A percentile compares a stretch with the other conserved stretches of the same genome.
These are phyloP conservation scores for Ceratocystis destructans DNA, from an alignment of 2,329 filamentous ascomycete genomes.

Conservation along the genomic window DNA sequence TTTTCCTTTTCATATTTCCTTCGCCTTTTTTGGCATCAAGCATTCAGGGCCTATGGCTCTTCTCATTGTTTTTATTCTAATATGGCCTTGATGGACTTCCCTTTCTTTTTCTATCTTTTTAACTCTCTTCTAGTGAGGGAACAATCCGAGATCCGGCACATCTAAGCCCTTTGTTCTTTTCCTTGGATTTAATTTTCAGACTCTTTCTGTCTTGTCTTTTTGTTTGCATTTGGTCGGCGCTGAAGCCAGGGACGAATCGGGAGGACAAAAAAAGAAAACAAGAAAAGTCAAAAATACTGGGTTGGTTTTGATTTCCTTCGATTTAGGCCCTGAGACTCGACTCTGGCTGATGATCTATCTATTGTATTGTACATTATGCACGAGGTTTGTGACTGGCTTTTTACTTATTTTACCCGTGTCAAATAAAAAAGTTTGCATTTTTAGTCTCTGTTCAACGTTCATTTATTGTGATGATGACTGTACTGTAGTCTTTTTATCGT, in stretches of 20 bases:
- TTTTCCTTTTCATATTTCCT: neutral
- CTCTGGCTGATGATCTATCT: neutral
- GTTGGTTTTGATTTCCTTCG: neutral
- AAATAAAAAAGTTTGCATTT: neutral
- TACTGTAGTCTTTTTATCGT: no score
- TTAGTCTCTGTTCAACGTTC: no score
- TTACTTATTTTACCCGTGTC: neutral
- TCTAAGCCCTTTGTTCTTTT: neutral
- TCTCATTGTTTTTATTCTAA: neutral
- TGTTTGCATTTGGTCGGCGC: neutral
- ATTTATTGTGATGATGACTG: no score
- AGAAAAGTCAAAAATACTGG: neutral
- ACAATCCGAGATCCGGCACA: neutral
- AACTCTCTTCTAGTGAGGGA: neutral
- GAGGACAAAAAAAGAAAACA: neutral
- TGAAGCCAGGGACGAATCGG: neutral
- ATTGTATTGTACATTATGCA: neutral
- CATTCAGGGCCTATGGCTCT: neutral
- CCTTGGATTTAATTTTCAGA: neutral
- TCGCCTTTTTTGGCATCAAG: neutral
- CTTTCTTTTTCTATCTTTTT: slow-evolving; percentile 1
- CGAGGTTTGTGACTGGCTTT: neutral
- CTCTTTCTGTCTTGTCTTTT: neutral
- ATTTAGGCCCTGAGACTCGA: no score
- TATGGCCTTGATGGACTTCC: neutral